Conservation (phyloP, 2,329 filamentous ascomycete genomes). For the Lithohypha guttulata region DNA sequence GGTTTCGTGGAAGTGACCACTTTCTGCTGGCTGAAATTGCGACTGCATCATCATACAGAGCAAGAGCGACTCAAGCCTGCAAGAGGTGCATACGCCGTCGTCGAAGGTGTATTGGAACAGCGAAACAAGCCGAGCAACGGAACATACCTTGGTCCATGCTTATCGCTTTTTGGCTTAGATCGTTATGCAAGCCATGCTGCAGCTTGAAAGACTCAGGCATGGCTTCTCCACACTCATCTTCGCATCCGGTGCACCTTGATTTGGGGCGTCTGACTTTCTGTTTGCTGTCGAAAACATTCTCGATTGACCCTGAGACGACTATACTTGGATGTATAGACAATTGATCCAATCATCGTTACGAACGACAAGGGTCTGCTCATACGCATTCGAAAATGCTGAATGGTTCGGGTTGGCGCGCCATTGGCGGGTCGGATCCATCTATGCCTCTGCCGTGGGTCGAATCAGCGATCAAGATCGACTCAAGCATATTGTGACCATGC, state of each 20-base stretch:
- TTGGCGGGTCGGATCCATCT: conserved; percentile 1
- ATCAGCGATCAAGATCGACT: conserved; percentile 14
- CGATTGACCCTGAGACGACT: not conserved
- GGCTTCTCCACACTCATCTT: conserved; percentile 4
- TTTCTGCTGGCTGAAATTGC: conserved; percentile 8
- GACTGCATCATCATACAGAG: conserved; percentile 8
- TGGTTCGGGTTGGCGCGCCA: not conserved
- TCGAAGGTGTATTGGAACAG: not conserved
- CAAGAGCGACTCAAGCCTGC: conserved; percentile 1
- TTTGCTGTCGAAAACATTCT: not conserved
- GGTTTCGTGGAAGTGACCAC: not conserved
- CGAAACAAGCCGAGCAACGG: conserved; percentile 8
- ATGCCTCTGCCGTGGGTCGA: conserved; percentile 12
- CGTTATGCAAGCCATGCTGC: conserved; percentile 9
- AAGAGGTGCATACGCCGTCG: conserved; percentile 2
- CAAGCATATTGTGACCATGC: conserved; percentile 16
- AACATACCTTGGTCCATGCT: conserved; percentile 3
- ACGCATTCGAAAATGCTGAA: conserved; percentile 6
- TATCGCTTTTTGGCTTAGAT: conserved; percentile 6
- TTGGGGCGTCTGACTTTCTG: too few relatives aligned
- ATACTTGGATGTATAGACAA: not conserved
- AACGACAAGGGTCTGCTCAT: not conserved
- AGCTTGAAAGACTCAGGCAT: not conserved
- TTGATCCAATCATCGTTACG: conserved; percentile 5
- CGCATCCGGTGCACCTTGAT: not conserved